Percentiles rank a stretch among this genome's conserved stretches.
Conservation (phyloP, 2,329 filamentous ascomycete species). For the Helminthosporium solani region DNA sequence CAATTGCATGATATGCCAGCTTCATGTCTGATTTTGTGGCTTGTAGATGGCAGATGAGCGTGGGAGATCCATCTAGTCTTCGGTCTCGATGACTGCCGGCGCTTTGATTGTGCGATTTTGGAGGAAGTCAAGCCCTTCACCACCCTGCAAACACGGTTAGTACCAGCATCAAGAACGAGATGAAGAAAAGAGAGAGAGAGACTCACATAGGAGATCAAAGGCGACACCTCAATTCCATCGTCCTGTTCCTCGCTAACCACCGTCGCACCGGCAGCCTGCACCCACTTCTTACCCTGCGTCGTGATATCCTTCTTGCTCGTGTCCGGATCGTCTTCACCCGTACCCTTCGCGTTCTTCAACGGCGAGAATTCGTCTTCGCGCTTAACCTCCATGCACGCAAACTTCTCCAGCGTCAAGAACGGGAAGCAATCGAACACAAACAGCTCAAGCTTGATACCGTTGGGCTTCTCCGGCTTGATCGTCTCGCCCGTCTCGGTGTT, state of each 20-base stretch:
- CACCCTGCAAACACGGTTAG: constrained; percentile 48
- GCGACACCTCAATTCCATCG: constrained; percentile 82
- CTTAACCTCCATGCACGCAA: constrained; percentile 92
- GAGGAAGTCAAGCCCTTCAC: constrained; percentile 64
- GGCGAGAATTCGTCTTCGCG: constrained; percentile 98
- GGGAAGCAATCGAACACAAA: constrained; percentile 99
- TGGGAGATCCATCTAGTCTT: constrained; percentile 40
- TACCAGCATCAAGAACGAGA: background rate
- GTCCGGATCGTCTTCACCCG: constrained; percentile 88
- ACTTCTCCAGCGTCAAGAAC: constrained; percentile 79
- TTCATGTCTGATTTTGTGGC: too few species aligned
- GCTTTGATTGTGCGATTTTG: constrained; percentile 61
- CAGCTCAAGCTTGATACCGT: constrained; percentile 98
- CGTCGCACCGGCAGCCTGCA: constrained; percentile 72
- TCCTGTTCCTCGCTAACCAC: constrained; percentile 61
- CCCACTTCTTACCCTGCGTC: constrained; percentile 84
- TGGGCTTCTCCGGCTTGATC: constrained; percentile 90
- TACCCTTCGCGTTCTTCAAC: constrained; percentile 82
- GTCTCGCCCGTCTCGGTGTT: constrained; percentile 74
- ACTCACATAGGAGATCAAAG: constrained; percentile 93
- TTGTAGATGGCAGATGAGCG: background rate
- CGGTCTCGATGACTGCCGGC: constrained; percentile 64
- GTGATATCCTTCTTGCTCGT: constrained; percentile 91
- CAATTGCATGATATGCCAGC: background rate
- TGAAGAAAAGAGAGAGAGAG: background rate